phyloP scores from a whole-genome alignment of 2,329 filamentous ascomycete genomes.

The Hypoxylon sp. region DNA sequence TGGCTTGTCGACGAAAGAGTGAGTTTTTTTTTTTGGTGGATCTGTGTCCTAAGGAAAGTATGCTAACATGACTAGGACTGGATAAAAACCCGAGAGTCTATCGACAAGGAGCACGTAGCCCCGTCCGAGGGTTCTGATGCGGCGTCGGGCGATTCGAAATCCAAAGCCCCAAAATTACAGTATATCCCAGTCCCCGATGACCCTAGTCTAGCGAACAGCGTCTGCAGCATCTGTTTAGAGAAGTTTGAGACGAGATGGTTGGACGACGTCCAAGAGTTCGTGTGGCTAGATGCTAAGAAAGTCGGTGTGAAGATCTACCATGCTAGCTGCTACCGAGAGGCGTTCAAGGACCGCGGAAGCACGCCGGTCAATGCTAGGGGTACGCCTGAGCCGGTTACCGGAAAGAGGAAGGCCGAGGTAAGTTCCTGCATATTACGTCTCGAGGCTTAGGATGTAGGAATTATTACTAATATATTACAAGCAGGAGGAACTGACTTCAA shows the following conservation, averaged over 20 bases:
- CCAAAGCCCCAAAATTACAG: slow-evolving; percentile 70
- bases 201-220: slow-evolving; percentile 77
- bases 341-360: slow-evolving; percentile 74
- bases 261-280: slow-evolving; percentile 94
- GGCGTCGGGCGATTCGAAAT: slow-evolving; percentile 56
- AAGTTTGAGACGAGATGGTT: slow-evolving; percentile 94
- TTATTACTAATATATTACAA: slow-evolving; percentile 48
- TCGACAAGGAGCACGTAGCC: slow-evolving; percentile 73
- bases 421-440: slow-evolving; percentile 48
- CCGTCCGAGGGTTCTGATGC: slow-evolving; percentile 57
- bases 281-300: slow-evolving; percentile 90
- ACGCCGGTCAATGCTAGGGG: slow-evolving; percentile 59
- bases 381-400: slow-evolving; percentile 76
- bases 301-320: slow-evolving; percentile 88
- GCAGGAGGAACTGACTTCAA: slow-evolving; percentile 54
- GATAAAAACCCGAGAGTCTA: slow-evolving; percentile 85
- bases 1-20: slow-evolving; percentile 95
- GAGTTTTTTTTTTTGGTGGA: slow-evolving; percentile 54
- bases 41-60: slow-evolving; percentile 7
- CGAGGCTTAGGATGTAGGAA: background rate
- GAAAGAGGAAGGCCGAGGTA: slow-evolving; percentile 82
- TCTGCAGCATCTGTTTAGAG: slow-evolving; percentile 96
- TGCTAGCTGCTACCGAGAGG: slow-evolving; percentile 89
- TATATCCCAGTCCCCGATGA: slow-evolving; percentile 90
- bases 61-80: slow-evolving; percentile 76